phyloP scores from a whole-genome alignment of 2,329 filamentous ascomycete species.

The Exophiala mesophila region DNA sequence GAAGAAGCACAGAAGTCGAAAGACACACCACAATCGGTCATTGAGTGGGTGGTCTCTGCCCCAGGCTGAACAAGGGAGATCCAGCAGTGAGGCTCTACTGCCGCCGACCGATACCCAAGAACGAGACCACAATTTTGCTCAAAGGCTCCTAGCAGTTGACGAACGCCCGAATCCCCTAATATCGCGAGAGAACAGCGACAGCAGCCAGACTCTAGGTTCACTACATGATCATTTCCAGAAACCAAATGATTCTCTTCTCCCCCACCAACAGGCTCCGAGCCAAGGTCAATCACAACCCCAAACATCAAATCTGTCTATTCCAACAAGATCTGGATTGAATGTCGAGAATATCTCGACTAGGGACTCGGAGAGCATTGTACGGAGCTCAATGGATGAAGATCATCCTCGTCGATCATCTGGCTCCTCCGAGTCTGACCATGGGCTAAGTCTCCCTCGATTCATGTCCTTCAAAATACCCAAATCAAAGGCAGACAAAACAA shows the following conservation, averaged over 20 bases:
- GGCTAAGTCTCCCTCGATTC: slow-evolving; percentile 14
- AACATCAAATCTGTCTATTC: neutral
- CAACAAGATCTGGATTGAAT: neutral
- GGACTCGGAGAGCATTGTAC: slow-evolving; percentile 15
- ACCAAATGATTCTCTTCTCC: neutral
- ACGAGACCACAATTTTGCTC: neutral
- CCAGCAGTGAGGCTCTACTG: slow-evolving; percentile 17
- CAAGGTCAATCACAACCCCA: neutral
- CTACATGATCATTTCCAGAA: slow-evolving; percentile 18
- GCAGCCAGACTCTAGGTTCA: slow-evolving; percentile 10
- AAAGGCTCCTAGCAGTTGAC: neutral
- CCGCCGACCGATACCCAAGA: neutral
- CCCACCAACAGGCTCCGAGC: neutral
- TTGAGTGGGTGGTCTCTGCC: neutral
- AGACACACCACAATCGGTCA: slow-evolving; percentile 4
- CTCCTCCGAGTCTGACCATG: slow-evolving; percentile 9
- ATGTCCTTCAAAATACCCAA: slow-evolving; percentile 15
- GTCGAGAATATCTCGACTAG: slow-evolving; percentile 6
- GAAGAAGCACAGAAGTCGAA: slow-evolving; percentile 6
- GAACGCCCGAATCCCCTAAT: neutral
- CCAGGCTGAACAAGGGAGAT: slow-evolving; percentile 1
- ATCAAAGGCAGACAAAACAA: slow-evolving; percentile 4
- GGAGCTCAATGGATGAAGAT: slow-evolving; percentile 12
- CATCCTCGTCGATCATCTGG: slow-evolving; percentile 8
- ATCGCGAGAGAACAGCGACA: slow-evolving; percentile 1